These are phyloP conservation scores for Candida corydali DNA, from an alignment of 805 yeast genomes.

Conservation along the genomic window DNA sequence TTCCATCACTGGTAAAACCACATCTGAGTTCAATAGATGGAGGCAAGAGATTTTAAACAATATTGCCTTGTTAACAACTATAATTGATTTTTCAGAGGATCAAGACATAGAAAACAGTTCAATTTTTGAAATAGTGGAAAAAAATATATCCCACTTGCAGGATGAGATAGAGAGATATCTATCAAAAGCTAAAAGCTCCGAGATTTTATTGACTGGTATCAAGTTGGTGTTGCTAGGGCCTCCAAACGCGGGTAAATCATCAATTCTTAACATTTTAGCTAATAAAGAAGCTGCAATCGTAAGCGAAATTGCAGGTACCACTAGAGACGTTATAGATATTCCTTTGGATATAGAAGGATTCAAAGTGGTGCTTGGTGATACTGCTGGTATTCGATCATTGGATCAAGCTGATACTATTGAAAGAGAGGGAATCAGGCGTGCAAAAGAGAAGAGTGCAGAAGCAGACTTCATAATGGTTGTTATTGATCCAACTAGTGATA, in stretches of 20 bases:
- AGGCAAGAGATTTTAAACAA: constrained; percentile 57
- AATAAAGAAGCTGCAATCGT: constrained; percentile 85
- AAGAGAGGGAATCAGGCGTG: constrained; percentile 75
- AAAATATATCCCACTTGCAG: constrained; percentile 38
- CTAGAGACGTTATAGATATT: constrained; percentile 82
- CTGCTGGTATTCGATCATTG: constrained; percentile 78
- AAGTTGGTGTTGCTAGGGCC: constrained; percentile 76
- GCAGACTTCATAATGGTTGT: constrained; percentile 73
- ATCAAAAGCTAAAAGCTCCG: constrained; percentile 49
- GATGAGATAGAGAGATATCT: constrained; percentile 44
- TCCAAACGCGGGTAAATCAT: constrained; percentile 95
- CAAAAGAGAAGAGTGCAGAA: constrained; percentile 51
- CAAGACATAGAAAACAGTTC: constrained; percentile 64
- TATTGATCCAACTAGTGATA: constrained; percentile 39
- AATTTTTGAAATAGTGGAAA: constrained; percentile 49
- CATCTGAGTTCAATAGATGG: constrained; percentile 58
- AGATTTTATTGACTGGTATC: constrained; percentile 68
- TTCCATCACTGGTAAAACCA: constrained; percentile 69
- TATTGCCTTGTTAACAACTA: constrained; percentile 76
- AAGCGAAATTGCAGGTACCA: constrained; percentile 88
- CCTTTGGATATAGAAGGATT: constrained; percentile 79
- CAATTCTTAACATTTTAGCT: constrained; percentile 72
- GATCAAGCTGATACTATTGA: constrained; percentile 57
- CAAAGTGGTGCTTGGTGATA: constrained; percentile 81
- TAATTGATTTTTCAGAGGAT: constrained; percentile 94